Base-by-base conservation (phyloP, 192 early-diverging fungal genomes). In the Entomortierella parvispora region DNA sequence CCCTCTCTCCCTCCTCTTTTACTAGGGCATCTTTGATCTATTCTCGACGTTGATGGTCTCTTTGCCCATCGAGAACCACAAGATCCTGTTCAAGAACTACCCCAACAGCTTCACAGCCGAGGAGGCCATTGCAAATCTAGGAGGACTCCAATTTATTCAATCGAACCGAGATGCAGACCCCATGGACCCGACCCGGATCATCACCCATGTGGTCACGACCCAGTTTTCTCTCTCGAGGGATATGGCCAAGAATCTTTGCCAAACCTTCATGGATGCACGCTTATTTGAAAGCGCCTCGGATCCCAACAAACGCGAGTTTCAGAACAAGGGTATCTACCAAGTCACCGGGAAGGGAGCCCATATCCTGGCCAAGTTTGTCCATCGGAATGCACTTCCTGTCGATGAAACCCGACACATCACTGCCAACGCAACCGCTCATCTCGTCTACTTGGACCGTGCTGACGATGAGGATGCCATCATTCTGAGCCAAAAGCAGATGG, bases 21-120 rank as follows among this genome's bases (percentile, higher is more conserved):
- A 51, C 9, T 79, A 89, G 87, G 81, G 85, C 72, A 85, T 87
- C 28, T 84, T 84, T 64, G 87, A 89, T 66, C 59, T 89, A 40
- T 89, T 84, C 43, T 77, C 85, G 5, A 85, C 85, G 10, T 55
- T 89, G 51, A 84, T 87, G 71, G 82, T 86, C 25, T 84, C 83
- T 48, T 50, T 83, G 23, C 85, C 82, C 6, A 79, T 89, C 58
- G 74, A 80, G 42, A 80, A 78, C 26, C 87, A 84, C 62, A 71
- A 84, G 40, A 65, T 80, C n/a, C 59, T 89, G 40, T 84, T 89
- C 62, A 68, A 79, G 44, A 87, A 54, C 48, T 87, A 87, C 33
- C 54, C 81, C 25, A 83, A 83, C 62, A 85, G 82, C 29, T 89
- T 89, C 40, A 80, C 78, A 1, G 79, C 87, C 2, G 87, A 89